Evolutionary conservation across 2,329 filamentous ascomycete genomes (phyloP).

Genomic region (Fonsecaea pugnacius): DNA sequence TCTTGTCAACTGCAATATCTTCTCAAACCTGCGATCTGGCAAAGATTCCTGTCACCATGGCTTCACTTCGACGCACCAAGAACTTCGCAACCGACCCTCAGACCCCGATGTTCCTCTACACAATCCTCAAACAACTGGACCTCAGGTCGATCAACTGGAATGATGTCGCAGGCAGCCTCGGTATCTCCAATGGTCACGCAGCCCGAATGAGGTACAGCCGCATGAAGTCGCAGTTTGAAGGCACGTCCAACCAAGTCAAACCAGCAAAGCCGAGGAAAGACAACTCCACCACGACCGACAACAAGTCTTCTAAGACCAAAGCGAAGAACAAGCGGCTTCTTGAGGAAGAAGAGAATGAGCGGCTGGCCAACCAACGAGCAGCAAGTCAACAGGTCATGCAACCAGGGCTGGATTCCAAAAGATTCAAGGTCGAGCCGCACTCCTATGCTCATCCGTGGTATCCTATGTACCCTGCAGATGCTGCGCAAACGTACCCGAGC

Average conservation of each 20-base stretch:
- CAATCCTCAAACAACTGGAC: constrained; percentile 60
- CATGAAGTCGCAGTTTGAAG: constrained; percentile 60
- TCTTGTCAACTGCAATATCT: neutral
- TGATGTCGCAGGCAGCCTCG: constrained; percentile 53
- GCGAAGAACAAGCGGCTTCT: constrained; percentile 20
- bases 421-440: constrained; percentile 27
- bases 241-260: constrained; percentile 39
- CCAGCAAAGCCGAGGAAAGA: constrained; percentile 28
- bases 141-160: constrained; percentile 61
- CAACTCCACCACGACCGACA: constrained; percentile 24
- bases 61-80: constrained; percentile 28
- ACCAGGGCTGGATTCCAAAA: constrained; percentile 24
- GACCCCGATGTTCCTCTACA: constrained; percentile 59
- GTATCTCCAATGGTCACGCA: constrained; percentile 61
- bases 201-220: constrained; percentile 62
- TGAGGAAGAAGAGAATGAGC: constrained; percentile 22
- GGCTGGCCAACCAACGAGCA: constrained; percentile 16
- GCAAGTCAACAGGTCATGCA: constrained; percentile 2
- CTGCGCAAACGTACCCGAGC: constrained; percentile 10
- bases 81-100: constrained; percentile 51
- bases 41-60: constrained; percentile 23
- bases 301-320: constrained; percentile 25
- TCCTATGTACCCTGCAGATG: constrained; percentile 9
- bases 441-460: constrained; percentile 11
- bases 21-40: neutral